Evolutionary conservation across 805 yeast species (phyloP).

Genomic region (Ogataea ramenticola): DNA sequence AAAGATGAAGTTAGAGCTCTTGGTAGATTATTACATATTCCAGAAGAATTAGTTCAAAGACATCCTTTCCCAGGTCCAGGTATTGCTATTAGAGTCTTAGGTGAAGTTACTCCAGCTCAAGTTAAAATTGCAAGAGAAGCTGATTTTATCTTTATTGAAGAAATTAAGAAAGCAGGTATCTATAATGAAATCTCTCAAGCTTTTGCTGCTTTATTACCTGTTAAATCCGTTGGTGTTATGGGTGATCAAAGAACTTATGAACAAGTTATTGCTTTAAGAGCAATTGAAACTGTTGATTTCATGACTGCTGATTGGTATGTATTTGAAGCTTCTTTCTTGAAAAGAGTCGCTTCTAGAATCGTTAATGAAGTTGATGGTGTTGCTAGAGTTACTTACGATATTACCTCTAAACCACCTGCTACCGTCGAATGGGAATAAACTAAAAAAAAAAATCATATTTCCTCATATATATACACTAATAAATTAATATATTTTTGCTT

Average conservation of each 20-base stretch:
- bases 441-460: no score
- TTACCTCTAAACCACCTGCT: constrained; percentile 99
- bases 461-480: no score
- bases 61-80: constrained; percentile 99
- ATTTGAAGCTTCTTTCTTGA: constrained; percentile 87
- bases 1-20: constrained; percentile 97
- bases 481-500: no score
- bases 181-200: constrained; percentile 95
- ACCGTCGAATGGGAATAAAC: constrained; percentile 97
- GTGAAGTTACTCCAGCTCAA: constrained; percentile 91
- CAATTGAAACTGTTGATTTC: constrained; percentile 95
- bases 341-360: constrained; percentile 89
- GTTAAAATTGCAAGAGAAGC: constrained; percentile 97
- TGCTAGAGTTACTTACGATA: constrained; percentile 97
- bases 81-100: constrained; percentile 95
- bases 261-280: constrained; percentile 98
- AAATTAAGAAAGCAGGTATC: constrained; percentile 87
- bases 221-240: constrained; percentile 98
- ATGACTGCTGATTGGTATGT: constrained; percentile 99
- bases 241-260: constrained; percentile 99
- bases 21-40: constrained; percentile 91
- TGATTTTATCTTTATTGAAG: constrained; percentile 92
- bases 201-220: constrained; percentile 94
- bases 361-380: constrained; percentile 99
- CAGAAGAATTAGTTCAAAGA: constrained; percentile 97